phyloP scores from a whole-genome alignment of 2,329 filamentous ascomycete genomes.

The Hypoxylon sp. region DNA sequence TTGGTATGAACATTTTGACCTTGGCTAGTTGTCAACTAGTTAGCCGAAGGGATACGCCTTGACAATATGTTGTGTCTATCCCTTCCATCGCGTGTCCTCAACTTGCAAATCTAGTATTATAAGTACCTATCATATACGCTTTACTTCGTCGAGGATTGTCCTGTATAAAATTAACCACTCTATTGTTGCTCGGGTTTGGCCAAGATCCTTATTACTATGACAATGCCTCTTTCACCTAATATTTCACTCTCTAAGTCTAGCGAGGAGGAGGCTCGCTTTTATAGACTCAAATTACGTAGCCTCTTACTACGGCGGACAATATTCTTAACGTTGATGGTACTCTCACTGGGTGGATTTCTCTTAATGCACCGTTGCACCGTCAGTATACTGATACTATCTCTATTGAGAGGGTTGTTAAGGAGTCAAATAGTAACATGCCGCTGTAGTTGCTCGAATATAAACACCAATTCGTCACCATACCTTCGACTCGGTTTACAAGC shows the following conservation, averaged over 20 bases:
- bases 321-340: conserved; percentile 17
- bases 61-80: conserved; percentile 24
- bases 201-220: background rate
- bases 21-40: conserved; percentile 5
- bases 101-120: background rate
- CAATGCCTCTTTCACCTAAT: conserved; percentile 1
- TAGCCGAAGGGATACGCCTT: conserved; percentile 25
- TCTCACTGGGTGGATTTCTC: conserved; percentile 37
- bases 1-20: conserved; percentile 12
- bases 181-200: background rate
- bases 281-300: background rate
- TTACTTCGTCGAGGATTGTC: background rate
- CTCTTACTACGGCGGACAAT: conserved; percentile 15
- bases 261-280: background rate
- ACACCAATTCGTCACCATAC: background rate
- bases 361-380: conserved; percentile 31
- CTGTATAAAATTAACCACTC: background rate
- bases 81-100: conserved; percentile 14
- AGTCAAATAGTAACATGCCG: background rate
- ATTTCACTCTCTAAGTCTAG: background rate
- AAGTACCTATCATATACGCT: conserved; percentile 2
- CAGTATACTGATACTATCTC: conserved; percentile 12
- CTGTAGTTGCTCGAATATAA: conserved; percentile 17
- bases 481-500: background rate
- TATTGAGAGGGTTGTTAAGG: background rate